Evolutionary conservation across 1,139 yeast genomes (phyloP).

Genomic region (Kodamaea ohmeri): DNA sequence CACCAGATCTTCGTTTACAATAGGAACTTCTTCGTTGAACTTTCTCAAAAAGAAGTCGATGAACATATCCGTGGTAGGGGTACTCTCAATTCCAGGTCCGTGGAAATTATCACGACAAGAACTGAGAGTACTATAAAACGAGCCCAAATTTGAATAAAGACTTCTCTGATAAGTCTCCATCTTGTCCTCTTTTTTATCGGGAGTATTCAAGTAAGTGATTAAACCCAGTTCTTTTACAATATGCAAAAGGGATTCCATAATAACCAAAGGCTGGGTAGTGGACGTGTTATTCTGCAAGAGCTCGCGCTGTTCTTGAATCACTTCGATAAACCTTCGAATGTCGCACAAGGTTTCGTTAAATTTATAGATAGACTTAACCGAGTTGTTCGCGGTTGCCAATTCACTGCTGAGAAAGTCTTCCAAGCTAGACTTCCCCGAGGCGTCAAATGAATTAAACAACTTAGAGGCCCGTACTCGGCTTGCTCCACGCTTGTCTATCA

Average conservation of each 20-base stretch:
- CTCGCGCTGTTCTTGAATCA: neutral
- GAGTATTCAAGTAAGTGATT: constrained; percentile 23
- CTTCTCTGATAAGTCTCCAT: constrained; percentile 12
- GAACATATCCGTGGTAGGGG: constrained; percentile 21
- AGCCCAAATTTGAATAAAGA: constrained; percentile 20
- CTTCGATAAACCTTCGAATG: neutral
- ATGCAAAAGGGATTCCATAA: constrained; percentile 21
- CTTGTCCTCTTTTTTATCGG: constrained; percentile 9
- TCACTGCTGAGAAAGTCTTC: constrained; percentile 1
- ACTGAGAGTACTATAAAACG: constrained; percentile 29
- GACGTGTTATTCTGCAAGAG: neutral
- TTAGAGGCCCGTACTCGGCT: constrained; percentile 23
- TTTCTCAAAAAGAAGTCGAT: constrained; percentile 41
- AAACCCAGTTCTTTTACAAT: constrained; percentile 24
- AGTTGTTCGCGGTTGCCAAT: neutral
- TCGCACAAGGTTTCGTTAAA: neutral
- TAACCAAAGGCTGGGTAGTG: constrained; percentile 1
- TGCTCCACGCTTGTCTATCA: constrained; percentile 30
- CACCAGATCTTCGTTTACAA: constrained; percentile 28
- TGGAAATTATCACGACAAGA: constrained; percentile 19
- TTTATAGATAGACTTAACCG: constrained; percentile 5
- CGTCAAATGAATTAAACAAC: constrained; percentile 22
- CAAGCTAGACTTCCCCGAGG: neutral
- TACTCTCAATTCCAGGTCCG: constrained; percentile 1
- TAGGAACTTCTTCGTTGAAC: constrained; percentile 44